phyloP scores from a whole-genome alignment of 768 basidiomycete species.

The Russula lepida region DNA sequence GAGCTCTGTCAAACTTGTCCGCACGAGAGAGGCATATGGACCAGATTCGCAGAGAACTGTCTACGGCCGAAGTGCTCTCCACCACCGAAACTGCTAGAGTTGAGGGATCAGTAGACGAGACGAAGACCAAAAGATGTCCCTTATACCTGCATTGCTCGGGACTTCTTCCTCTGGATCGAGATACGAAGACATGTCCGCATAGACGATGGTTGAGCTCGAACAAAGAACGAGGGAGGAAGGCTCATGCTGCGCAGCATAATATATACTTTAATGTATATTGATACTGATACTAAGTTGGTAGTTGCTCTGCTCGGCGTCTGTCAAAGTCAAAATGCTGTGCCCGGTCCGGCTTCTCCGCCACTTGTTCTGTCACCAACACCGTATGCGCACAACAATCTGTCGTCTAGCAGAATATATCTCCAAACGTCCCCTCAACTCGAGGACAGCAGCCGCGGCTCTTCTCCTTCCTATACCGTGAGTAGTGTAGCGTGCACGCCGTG shows the following conservation, averaged over 20 bases:
- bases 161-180: neutral
- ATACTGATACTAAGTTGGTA: neutral
- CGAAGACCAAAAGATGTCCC: neutral
- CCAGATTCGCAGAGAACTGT: conserved; percentile 9
- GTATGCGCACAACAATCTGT: conserved; percentile 10
- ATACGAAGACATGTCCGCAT: neutral
- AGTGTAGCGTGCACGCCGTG: conserved; percentile 10
- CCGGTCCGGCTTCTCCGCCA: neutral
- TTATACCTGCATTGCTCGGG: neutral
- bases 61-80: neutral
- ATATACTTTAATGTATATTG: too few relatives aligned
- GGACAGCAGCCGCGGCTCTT: conserved; percentile 31
- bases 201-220: neutral
- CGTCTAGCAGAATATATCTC: conserved; percentile 26
- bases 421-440: conserved; percentile 26
- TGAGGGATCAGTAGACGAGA: neutral
- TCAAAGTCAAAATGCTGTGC: neutral
- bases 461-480: conserved; percentile 38
- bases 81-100: neutral
- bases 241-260: neutral
- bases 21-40: conserved; percentile 11
- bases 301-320: neutral
- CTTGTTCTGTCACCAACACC: neutral
- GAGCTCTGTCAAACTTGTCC: conserved; percentile 10
- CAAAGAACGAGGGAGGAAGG: neutral